These are phyloP conservation scores for Cutaneotrichosporon sp. DNA, from an alignment of 1,284 basidiomycete species.

Conservation along the genomic window DNA sequence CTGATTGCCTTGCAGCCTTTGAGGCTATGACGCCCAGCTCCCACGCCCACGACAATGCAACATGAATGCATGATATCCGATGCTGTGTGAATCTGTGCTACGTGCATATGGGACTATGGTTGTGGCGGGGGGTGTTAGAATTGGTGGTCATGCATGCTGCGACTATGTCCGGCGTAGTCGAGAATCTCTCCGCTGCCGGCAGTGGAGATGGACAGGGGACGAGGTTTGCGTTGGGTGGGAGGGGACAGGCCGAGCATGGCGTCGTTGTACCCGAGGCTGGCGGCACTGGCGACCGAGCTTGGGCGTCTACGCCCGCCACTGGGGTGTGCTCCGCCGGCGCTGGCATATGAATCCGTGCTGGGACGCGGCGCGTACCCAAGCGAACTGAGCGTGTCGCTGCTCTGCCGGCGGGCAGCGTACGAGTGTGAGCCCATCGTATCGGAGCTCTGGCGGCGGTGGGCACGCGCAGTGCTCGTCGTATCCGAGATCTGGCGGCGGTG, in stretches of 20 bases:
- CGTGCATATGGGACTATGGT: too few species aligned
- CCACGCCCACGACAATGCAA: too few species aligned
- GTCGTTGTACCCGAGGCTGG: conserved; percentile 4
- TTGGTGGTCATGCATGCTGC: conserved; percentile 15
- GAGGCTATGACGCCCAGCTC: too few species aligned
- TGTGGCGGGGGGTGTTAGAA: neutral
- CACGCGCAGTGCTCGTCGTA: neutral
- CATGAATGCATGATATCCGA: neutral
- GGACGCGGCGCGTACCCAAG: too few species aligned
- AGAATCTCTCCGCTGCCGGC: neutral
- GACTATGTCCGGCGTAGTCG: neutral
- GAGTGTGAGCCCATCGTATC: too few species aligned
- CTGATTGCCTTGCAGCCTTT: too few species aligned
- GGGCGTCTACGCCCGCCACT: neutral
- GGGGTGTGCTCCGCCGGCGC: neutral
- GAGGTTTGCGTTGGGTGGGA: neutral
- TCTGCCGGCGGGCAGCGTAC: neutral
- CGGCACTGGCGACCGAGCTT: neutral
- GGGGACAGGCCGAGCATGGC: neutral
- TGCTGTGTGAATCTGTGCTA: neutral
- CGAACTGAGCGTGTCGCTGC: neutral
- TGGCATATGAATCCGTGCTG: too few species aligned
- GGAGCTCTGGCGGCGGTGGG: neutral
- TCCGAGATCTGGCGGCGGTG: neutral
- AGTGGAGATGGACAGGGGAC: neutral